Evolutionary conservation across 2,329 filamentous ascomycete species (phyloP).

Genomic region (Phialophora expanda): DNA sequence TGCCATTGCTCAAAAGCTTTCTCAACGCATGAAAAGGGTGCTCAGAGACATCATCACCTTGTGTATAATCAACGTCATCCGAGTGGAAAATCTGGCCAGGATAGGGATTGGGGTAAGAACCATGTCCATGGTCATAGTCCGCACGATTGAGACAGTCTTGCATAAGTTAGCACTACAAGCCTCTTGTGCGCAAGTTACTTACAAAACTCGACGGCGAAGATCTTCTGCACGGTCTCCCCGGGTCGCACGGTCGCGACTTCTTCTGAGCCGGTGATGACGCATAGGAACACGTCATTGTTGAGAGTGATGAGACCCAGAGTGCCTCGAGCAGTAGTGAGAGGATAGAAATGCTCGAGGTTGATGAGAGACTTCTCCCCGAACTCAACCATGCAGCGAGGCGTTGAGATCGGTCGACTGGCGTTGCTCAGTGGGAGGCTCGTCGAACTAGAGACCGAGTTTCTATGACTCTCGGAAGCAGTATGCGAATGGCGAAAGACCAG

Average conservation of each 20-base stretch:
- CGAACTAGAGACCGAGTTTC: constrained; percentile 48
- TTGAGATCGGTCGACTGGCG: constrained; percentile 34
- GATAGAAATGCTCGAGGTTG: constrained; percentile 76
- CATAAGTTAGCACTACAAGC: constrained; percentile 26
- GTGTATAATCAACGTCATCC: constrained; percentile 62
- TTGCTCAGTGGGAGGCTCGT: constrained; percentile 39
- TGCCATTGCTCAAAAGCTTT: constrained; percentile 89
- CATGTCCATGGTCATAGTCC: constrained; percentile 78
- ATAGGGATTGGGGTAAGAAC: constrained; percentile 60
- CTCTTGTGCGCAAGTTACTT: constrained; percentile 21
- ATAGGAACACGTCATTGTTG: constrained; percentile 84
- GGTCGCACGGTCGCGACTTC: constrained; percentile 82
- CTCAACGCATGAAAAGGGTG: constrained; percentile 90
- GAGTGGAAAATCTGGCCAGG: constrained; percentile 59
- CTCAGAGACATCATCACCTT: constrained; percentile 73
- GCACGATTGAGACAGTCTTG: constrained; percentile 83
- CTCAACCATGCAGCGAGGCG: constrained; percentile 81
- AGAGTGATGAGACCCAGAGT: constrained; percentile 88
- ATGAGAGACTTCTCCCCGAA: constrained; percentile 70
- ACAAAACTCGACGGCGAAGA: constrained; percentile 83
- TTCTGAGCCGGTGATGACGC: constrained; percentile 79
- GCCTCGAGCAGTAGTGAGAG: constrained; percentile 78
- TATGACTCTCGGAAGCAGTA: constrained; percentile 60
- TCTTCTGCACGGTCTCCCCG: constrained; percentile 86
- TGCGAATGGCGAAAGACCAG: constrained; percentile 82